Evolutionary conservation across 768 basidiomycete genomes (phyloP).

Genomic region (Kwoniella shandongensis): DNA sequence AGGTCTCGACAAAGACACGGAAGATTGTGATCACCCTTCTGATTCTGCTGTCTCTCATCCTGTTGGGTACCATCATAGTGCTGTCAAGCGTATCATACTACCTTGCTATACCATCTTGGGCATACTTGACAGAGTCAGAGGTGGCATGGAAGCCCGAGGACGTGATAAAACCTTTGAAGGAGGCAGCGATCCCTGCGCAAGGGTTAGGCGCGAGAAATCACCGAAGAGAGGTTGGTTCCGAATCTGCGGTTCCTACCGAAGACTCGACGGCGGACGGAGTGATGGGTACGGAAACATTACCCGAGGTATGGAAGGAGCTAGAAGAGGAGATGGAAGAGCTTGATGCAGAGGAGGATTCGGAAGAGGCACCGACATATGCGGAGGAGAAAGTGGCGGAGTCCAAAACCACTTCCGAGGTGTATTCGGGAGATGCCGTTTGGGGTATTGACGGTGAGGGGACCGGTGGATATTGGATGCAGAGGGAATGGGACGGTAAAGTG

Average conservation of each 20-base stretch:
- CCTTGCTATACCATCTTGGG: constrained; percentile 72
- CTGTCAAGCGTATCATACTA: constrained; percentile 89
- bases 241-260: constrained; percentile 4
- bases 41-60: constrained; percentile 68
- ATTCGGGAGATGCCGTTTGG: constrained; percentile 24
- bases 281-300: constrained; percentile 18
- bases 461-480: constrained; percentile 48
- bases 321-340: constrained; percentile 27
- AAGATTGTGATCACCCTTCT: constrained; percentile 58
- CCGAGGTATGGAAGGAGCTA: constrained; percentile 25
- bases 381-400: not conserved
- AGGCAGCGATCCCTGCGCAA: constrained; percentile 3
- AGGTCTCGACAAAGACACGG: constrained; percentile 19
- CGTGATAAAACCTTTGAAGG: constrained; percentile 58
- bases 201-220: constrained; percentile 12
- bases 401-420: not conserved
- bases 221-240: constrained; percentile 7
- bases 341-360: constrained; percentile 19
- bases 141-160: constrained; percentile 60
- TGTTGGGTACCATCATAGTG: constrained; percentile 84
- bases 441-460: constrained; percentile 43
- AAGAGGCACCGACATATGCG: constrained; percentile 11
- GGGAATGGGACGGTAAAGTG: constrained; percentile 49
- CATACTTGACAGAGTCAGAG: constrained; percentile 77
- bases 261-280: not conserved